A percentile compares a stretch with the other conserved stretches of the same genome.
Conservation (phyloP, 495 filamentous ascomycete species). For the Penicillium salamii region DNA sequence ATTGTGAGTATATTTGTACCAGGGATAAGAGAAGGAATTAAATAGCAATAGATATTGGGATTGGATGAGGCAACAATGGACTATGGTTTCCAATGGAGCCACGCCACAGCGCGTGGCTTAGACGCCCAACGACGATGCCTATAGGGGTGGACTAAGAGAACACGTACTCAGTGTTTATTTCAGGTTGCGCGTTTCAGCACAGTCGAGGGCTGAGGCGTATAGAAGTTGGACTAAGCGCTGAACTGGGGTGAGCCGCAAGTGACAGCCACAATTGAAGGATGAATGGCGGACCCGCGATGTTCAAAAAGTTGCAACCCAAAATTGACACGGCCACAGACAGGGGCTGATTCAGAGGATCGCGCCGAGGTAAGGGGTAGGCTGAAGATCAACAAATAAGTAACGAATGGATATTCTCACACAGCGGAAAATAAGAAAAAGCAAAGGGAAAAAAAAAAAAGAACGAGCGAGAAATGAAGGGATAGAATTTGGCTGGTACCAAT, state of each 20-base stretch:
- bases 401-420: neutral
- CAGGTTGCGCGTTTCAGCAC: neutral
- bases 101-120: neutral
- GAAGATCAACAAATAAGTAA: constrained; percentile 2
- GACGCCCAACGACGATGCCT: neutral
- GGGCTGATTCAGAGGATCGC: neutral
- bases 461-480: constrained; percentile 2
- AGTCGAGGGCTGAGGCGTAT: neutral
- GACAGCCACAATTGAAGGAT: constrained; percentile 3
- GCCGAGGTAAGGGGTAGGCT: constrained; percentile 3
- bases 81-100: neutral
- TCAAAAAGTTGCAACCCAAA: neutral
- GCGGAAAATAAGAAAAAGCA: neutral
- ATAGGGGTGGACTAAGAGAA: neutral
- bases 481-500: neutral
- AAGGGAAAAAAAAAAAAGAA: neutral
- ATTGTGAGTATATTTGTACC: neutral
- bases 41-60: neutral
- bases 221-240: neutral
- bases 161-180: neutral
- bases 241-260: neutral
- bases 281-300: neutral
- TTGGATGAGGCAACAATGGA: neutral
- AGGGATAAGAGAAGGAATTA: neutral
- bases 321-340: neutral